These are phyloP conservation scores for Aspergillus bertholletiae DNA, from an alignment of 495 filamentous ascomycete species.

Conservation along the genomic window DNA sequence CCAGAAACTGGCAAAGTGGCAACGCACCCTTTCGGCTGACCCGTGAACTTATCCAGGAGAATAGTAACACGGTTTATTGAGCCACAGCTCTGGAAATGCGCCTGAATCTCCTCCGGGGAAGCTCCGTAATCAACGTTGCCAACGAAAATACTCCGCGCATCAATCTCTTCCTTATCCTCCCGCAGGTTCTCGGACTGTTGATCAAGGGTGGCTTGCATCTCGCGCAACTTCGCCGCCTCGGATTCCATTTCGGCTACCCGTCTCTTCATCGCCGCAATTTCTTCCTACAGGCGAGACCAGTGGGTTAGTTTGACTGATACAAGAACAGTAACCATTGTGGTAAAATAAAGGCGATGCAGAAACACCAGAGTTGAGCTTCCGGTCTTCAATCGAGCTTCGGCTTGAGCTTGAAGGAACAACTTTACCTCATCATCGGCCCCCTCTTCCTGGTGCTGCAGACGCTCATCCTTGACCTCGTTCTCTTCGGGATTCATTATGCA, in stretches of 20 bases:
- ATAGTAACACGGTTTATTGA: constrained; percentile 99
- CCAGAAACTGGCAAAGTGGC: neutral
- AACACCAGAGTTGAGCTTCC: neutral
- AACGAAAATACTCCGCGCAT: constrained; percentile 94
- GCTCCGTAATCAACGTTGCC: constrained; percentile 99
- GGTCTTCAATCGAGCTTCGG: neutral
- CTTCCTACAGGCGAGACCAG: constrained; percentile 56
- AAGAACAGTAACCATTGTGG: neutral
- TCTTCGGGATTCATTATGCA: constrained; percentile 36
- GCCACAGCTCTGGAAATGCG: constrained; percentile 96
- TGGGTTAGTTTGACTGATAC: neutral
- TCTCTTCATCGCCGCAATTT: constrained; percentile 97
- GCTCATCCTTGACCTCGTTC: constrained; percentile 37
- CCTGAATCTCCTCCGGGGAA: constrained; percentile 97
- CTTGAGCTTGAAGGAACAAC: neutral
- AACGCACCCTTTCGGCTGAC: constrained; percentile 96
- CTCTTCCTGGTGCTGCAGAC: constrained; percentile 34
- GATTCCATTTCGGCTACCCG: constrained; percentile 99
- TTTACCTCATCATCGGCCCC: constrained; percentile 46
- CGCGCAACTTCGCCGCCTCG: constrained; percentile 89
- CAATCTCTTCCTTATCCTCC: constrained; percentile 94
- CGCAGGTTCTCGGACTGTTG: constrained; percentile 75
- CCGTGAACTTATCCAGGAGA: constrained; percentile 94
- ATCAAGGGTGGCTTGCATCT: constrained; percentile 92
- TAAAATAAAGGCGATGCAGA: neutral